Conservation (phyloP, 2,329 filamentous ascomycete genomes). For the Aspergillus amoenus region DNA sequence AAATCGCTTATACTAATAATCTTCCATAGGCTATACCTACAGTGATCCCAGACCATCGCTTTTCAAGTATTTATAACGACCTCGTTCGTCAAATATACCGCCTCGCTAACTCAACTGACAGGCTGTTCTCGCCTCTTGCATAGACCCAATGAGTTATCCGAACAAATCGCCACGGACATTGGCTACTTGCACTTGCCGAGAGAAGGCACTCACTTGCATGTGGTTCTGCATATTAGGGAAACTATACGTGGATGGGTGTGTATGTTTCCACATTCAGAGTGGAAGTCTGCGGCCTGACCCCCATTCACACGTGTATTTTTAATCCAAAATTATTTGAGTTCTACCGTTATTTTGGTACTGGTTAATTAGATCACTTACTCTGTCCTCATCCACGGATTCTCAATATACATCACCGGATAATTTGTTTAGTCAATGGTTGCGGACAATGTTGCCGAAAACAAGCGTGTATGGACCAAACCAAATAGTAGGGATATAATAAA, state of each 20-base stretch:
- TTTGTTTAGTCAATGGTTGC: not conserved
- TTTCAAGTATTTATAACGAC: conserved; percentile 59
- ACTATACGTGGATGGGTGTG: not conserved
- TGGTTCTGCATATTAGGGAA: not conserved
- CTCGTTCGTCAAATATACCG: not conserved
- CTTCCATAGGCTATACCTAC: conserved; percentile 74
- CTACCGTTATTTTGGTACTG: conserved; percentile 11
- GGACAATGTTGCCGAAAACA: not conserved
- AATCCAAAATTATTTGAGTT: conserved; percentile 25
- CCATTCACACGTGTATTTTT: conserved; percentile 28
- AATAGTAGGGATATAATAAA: not conserved
- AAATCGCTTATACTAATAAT: conserved; percentile 14
- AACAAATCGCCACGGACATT: not conserved
- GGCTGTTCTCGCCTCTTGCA: conserved; percentile 45
- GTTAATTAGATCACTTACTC: conserved; percentile 10
- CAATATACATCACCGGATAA: not conserved
- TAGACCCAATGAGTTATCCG: conserved; percentile 24
- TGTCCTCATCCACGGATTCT: not conserved
- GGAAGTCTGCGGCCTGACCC: conserved; percentile 13
- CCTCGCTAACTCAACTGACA: not conserved
- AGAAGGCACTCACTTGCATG: not conserved
- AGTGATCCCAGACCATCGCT: conserved; percentile 86
- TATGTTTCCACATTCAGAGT: conserved; percentile 4
- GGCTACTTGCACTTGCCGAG: not conserved
- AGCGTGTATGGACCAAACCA: not conserved